Percentiles rank a stretch among this genome's conserved stretches.
Evolutionary conservation across 805 yeast genomes (phyloP).

Genomic region (Yarrowia sp.): DNA sequence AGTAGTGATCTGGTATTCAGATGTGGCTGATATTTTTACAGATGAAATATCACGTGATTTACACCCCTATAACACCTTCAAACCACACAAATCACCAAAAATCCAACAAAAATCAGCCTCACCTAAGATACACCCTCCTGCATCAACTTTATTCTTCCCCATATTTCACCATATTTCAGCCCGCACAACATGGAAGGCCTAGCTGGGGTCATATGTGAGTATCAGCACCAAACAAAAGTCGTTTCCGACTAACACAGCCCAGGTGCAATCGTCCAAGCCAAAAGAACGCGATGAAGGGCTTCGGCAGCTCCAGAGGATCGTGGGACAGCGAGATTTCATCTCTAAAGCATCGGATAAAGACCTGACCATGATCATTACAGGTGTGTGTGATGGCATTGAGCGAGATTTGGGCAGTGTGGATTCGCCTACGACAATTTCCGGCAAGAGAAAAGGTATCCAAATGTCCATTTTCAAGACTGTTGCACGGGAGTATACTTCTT

Average conservation of each 20-base stretch:
- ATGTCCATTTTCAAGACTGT: conserved; percentile 1
- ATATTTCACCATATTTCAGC: not conserved
- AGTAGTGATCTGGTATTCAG: too few relatives aligned
- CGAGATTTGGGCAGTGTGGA: not conserved
- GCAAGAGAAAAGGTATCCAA: not conserved
- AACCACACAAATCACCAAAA: too few relatives aligned
- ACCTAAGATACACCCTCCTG: too few relatives aligned
- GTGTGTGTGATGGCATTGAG: not conserved
- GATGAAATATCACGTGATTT: too few relatives aligned
- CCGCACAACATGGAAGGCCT: conserved; percentile 11
- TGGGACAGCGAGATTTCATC: not conserved
- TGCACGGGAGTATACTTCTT: not conserved
- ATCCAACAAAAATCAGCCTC: too few relatives aligned
- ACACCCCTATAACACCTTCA: too few relatives aligned
- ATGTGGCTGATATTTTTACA: too few relatives aligned
- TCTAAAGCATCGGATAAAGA: not conserved
- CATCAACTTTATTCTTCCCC: not conserved
- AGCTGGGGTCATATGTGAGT: conserved; percentile 17
- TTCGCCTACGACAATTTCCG: not conserved
- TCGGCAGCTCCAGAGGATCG: not conserved
- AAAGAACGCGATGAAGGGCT: conserved; percentile 13
- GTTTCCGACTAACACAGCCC: conserved; percentile 1
- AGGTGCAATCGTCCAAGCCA: not conserved
- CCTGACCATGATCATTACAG: not conserved
- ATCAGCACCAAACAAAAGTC: too few relatives aligned